phyloP scores from a whole-genome alignment of 2,329 filamentous ascomycete species.

The Aureobasidium sp. region DNA sequence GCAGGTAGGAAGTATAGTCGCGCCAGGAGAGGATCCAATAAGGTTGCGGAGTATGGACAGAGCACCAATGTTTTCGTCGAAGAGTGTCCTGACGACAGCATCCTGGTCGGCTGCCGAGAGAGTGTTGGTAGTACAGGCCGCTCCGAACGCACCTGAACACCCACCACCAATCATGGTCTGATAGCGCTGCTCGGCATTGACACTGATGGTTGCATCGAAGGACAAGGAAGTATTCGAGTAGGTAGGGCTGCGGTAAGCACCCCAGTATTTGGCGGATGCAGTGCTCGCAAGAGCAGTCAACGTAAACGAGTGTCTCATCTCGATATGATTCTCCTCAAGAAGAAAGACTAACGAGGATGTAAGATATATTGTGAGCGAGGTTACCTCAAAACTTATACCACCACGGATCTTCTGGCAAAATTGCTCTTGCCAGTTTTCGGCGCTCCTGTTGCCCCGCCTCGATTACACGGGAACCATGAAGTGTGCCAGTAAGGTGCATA shows the following conservation, averaged over 20 bases:
- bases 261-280: background rate
- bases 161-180: slow-evolving; percentile 19
- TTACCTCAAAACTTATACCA: background rate
- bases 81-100: slow-evolving; percentile 14
- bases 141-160: slow-evolving; percentile 19
- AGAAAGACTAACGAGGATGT: background rate
- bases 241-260: background rate
- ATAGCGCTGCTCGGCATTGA: slow-evolving; percentile 16
- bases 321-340: background rate
- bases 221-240: background rate
- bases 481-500: background rate
- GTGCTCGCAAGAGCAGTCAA: background rate
- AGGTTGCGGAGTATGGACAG: slow-evolving; percentile 18
- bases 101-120: slow-evolving; percentile 16
- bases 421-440: background rate
- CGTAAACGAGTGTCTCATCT: background rate
- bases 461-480: background rate
- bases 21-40: slow-evolving; percentile 15
- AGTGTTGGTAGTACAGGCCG: slow-evolving; percentile 13
- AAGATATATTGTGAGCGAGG: no score
- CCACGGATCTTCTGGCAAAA: background rate
- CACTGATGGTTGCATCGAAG: slow-evolving; percentile 13
- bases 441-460: background rate
- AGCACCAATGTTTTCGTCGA: slow-evolving; percentile 18
- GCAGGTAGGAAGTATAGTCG: slow-evolving; percentile 15